Evolutionary conservation across 2,329 filamentous ascomycete genomes (phyloP).

Genomic region (Penicillium decumbens): DNA sequence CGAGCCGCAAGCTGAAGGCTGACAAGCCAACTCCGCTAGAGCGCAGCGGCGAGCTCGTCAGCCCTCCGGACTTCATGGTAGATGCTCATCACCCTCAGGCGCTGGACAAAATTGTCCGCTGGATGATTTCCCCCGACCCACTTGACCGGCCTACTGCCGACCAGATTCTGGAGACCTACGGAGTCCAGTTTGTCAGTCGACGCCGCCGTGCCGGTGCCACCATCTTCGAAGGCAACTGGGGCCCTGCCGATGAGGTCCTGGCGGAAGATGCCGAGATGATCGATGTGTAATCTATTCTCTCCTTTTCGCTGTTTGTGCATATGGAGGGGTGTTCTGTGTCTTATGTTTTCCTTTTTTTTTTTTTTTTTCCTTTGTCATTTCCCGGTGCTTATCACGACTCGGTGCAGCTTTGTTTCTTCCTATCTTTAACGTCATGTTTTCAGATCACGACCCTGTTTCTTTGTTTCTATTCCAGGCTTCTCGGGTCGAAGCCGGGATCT

Average conservation of each 20-base stretch:
- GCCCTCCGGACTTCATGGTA: constrained; percentile 86
- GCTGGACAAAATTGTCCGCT: constrained; percentile 75
- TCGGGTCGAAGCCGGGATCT: constrained; percentile 8
- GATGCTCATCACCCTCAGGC: constrained; percentile 67
- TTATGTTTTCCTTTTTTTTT: constrained; percentile 12
- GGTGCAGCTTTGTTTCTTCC: constrained; percentile 17
- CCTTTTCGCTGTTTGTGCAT: constrained; percentile 28
- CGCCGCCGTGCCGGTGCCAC: constrained; percentile 84
- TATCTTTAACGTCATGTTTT: constrained; percentile 20
- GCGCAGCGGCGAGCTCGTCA: constrained; percentile 54
- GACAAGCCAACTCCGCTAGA: constrained; percentile 30
- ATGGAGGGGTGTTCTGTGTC: constrained; percentile 29
- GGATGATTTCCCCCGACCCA: constrained; percentile 80
- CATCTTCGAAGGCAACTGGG: constrained; percentile 94
- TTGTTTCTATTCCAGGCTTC: constrained; percentile 10
- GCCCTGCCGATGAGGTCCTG: constrained; percentile 64
- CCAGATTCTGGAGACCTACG: constrained; percentile 67
- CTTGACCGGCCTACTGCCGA: constrained; percentile 66
- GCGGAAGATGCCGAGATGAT: constrained; percentile 59
- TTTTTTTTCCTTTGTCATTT: constrained; percentile 20
- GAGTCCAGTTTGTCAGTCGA: constrained; percentile 72
- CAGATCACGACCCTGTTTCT: constrained; percentile 14
- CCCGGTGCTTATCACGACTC: constrained; percentile 20
- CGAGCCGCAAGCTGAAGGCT: constrained; percentile 22
- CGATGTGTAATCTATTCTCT: constrained; percentile 47